A percentile compares a stretch with the other conserved stretches of the same genome.
These are phyloP conservation scores for Diversispora eburnea DNA, from an alignment of 192 early-diverging fungal species.

Conservation along the genomic window DNA sequence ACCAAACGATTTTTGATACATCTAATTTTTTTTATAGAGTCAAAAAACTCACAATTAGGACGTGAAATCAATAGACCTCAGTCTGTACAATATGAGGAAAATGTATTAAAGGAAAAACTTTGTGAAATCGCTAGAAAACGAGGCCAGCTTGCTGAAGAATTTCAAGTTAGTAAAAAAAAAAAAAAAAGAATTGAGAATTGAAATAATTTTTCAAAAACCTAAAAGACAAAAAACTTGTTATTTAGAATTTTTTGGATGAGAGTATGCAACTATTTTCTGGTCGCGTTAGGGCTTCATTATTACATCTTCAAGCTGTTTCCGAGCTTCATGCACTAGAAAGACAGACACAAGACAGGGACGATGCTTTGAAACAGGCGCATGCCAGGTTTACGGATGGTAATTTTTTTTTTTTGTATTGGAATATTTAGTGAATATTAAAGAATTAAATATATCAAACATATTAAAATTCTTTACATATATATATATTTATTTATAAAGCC, in stretches of 20 bases:
- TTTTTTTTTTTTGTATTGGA: background rate
- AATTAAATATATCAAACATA: no score
- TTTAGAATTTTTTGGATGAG: slow-evolving; percentile 26
- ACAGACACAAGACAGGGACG: slow-evolving; percentile 35
- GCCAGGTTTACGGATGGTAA: slow-evolving; percentile 34
- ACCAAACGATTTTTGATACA: background rate
- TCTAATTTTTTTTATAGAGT: no score
- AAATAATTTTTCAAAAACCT: no score
- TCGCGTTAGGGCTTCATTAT: slow-evolving; percentile 34
- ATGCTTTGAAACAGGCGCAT: slow-evolving; percentile 42
- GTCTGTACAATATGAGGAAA: slow-evolving; percentile 16
- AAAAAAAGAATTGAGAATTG: background rate
- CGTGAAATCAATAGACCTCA: background rate
- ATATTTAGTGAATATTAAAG: no score
- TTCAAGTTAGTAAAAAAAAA: slow-evolving; percentile 21
- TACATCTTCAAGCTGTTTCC: slow-evolving; percentile 33
- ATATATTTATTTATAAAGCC: slow-evolving; percentile 25
- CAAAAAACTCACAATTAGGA: slow-evolving; percentile 7
- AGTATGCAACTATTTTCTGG: slow-evolving; percentile 29
- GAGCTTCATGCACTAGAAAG: slow-evolving; percentile 29
- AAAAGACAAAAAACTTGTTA: no score
- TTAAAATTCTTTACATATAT: background rate
- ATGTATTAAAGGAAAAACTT: slow-evolving; percentile 28
- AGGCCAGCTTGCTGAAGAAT: slow-evolving; percentile 29
- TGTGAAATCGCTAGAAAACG: slow-evolving; percentile 24